Evolutionary conservation across 768 basidiomycete genomes (phyloP).

Genomic region (Chalciporus piperatus): DNA sequence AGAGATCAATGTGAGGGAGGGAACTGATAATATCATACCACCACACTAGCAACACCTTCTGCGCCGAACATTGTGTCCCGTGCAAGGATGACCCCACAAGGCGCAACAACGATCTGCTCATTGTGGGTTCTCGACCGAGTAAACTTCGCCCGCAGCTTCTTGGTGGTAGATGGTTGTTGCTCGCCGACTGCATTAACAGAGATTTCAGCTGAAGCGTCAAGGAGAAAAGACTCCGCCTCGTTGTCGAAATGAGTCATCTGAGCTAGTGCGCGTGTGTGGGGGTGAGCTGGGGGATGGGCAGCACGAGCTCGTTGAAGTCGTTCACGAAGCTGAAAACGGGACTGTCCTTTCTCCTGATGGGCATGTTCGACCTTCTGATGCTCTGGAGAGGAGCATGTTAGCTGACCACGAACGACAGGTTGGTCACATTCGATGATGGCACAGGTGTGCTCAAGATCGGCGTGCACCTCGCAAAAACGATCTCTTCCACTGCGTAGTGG

Average conservation of each 20-base stretch:
- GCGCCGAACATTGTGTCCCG: not conserved
- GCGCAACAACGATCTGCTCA: constrained; percentile 1
- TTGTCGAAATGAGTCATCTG: not conserved
- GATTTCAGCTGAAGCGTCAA: not conserved
- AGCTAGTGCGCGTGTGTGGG: not conserved
- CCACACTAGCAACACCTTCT: constrained; percentile 1
- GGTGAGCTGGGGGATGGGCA: not conserved
- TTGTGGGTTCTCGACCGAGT: not conserved
- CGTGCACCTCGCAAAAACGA: not conserved
- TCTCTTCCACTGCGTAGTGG: not conserved
- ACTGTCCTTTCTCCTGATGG: constrained; percentile 1
- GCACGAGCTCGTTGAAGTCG: not conserved
- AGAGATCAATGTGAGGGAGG: not conserved
- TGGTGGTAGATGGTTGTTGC: not conserved
- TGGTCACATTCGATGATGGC: not conserved
- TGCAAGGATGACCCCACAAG: constrained; percentile 1
- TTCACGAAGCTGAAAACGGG: constrained; percentile 1
- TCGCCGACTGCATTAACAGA: not conserved
- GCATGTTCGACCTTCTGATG: not conserved
- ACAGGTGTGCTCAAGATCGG: not conserved
- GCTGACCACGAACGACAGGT: not conserved
- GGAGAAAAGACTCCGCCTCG: not conserved
- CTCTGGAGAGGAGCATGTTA: not conserved
- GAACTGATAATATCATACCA: not conserved
- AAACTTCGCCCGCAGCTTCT: not conserved